Evolutionary conservation across 805 yeast species (phyloP).

Genomic region (Saccharomycopsis fermentans): DNA sequence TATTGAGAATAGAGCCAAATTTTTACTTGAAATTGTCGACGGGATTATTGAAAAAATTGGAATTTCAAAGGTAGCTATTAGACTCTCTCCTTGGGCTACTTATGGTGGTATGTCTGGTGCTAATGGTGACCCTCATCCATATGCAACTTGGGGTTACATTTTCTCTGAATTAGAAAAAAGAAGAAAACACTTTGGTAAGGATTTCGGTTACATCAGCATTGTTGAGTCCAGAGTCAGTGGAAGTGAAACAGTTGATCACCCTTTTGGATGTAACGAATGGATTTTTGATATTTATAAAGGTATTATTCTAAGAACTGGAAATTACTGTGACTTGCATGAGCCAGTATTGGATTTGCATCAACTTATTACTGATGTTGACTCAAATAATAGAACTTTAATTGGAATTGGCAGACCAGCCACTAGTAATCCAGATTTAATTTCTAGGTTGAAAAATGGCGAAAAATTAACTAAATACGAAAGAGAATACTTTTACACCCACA

Average conservation of each 20-base stretch:
- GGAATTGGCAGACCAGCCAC: conserved; percentile 30
- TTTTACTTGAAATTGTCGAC: conserved; percentile 39
- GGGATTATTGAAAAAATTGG: conserved; percentile 44
- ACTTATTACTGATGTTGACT: conserved; percentile 23
- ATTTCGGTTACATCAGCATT: conserved; percentile 18
- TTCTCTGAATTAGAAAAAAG: conserved; percentile 18
- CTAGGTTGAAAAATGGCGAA: conserved; percentile 26
- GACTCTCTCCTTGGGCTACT: conserved; percentile 39
- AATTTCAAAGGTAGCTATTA: conserved; percentile 35
- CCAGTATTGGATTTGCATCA: conserved; percentile 20
- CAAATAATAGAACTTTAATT: conserved; percentile 35
- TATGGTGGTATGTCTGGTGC: conserved; percentile 33
- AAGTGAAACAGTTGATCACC: conserved; percentile 14
- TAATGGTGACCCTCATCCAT: conserved; percentile 26
- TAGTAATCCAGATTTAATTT: conserved; percentile 34
- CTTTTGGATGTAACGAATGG: conserved; percentile 28
- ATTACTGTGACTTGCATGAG: conserved; percentile 19
- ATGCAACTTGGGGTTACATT: conserved; percentile 27
- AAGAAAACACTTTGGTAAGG: conserved; percentile 6
- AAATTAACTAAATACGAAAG: conserved; percentile 32
- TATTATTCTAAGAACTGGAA: conserved; percentile 32
- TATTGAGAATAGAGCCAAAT: conserved; percentile 45
- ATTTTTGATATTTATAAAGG: conserved; percentile 37
- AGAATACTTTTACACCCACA: conserved; percentile 29
- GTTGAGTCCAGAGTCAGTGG: conserved; percentile 22